Evolutionary conservation across 2,329 filamentous ascomycete species (phyloP).

Genomic region (Ustulina deusta): DNA sequence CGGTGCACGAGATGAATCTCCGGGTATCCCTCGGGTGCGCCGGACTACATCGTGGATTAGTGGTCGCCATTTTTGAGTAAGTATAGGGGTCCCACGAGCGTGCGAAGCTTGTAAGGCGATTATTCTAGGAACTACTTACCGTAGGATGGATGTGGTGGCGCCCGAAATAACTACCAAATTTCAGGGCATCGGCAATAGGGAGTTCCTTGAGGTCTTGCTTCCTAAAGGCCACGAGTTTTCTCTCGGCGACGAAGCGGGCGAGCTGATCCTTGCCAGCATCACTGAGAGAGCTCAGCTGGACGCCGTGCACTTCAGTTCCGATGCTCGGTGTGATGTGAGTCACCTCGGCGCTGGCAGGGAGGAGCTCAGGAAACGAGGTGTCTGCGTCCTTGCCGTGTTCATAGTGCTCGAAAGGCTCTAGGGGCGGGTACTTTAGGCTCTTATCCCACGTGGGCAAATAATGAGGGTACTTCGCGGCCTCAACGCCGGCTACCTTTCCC

Average conservation of each 20-base stretch:
- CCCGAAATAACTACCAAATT: conserved; percentile 81
- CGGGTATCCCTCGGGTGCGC: conserved; percentile 77
- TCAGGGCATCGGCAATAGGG: conserved; percentile 75
- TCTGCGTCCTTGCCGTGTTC: conserved; percentile 84
- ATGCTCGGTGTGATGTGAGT: conserved; percentile 78
- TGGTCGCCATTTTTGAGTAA: neutral
- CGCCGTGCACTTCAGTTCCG: conserved; percentile 76
- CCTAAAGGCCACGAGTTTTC: conserved; percentile 83
- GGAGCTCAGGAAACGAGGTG: conserved; percentile 74
- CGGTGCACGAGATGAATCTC: conserved; percentile 85
- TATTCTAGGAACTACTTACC: neutral
- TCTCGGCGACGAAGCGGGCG: conserved; percentile 78
- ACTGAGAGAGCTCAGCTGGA: conserved; percentile 77
- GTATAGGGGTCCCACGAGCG: neutral
- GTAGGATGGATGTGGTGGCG: conserved; percentile 86
- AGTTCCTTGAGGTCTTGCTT: conserved; percentile 79
- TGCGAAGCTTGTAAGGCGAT: neutral
- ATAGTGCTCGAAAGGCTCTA: conserved; percentile 76
- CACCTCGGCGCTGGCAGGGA: conserved; percentile 64
- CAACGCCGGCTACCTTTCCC: conserved; percentile 46
- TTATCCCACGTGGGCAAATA: conserved; percentile 80
- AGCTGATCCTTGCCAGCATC: conserved; percentile 80
- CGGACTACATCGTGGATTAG: conserved; percentile 58
- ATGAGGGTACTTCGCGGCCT: conserved; percentile 67
- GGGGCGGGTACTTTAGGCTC: conserved; percentile 72